Evolutionary conservation across 352 stramenopile genomes (phyloP).

Genomic region (Phytopythium delawarense): DNA sequence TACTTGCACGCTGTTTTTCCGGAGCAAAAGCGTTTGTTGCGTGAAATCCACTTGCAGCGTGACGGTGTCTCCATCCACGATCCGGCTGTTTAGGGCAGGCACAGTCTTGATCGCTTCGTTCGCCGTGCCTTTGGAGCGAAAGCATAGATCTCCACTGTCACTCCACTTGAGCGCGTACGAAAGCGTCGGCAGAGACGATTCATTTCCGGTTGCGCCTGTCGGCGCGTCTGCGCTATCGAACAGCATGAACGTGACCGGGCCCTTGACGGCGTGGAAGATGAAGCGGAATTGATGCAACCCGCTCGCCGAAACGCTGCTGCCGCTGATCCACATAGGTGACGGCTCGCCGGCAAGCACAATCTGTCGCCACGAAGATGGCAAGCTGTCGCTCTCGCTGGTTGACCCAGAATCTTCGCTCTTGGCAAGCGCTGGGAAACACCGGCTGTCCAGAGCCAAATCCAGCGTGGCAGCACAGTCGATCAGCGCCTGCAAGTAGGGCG

Average conservation of each 20-base stretch:
- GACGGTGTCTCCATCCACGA: slow-evolving; percentile 37
- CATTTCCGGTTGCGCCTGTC: not conserved
- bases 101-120: not conserved
- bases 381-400: not conserved
- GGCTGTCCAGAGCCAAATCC: slow-evolving; percentile 52
- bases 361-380: not conserved
- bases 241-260: slow-evolving; percentile 21
- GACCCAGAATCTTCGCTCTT: not conserved
- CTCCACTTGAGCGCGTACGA: slow-evolving; percentile 21
- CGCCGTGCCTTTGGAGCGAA: slow-evolving; percentile 6
- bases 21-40: slow-evolving; percentile 21
- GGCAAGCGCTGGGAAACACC: slow-evolving; percentile 10
- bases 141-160: slow-evolving; percentile 13
- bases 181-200: not conserved
- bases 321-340: slow-evolving; percentile 10
- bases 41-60: slow-evolving; percentile 38
- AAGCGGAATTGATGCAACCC: slow-evolving; percentile 20
- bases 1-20: slow-evolving; percentile 36
- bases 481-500: slow-evolving; percentile 52
- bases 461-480: slow-evolving; percentile 54
- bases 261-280: slow-evolving; percentile 18
- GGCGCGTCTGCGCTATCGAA: slow-evolving; percentile 5
- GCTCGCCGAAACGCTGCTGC: slow-evolving; percentile 9
- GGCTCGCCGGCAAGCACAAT: not conserved
- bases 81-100: slow-evolving; percentile 10